Percentiles rank a stretch among this genome's conserved stretches.
These are phyloP conservation scores for Ceratopteris richardii DNA, from an alignment of 75 land plant genomes.

Conservation along the genomic window DNA sequence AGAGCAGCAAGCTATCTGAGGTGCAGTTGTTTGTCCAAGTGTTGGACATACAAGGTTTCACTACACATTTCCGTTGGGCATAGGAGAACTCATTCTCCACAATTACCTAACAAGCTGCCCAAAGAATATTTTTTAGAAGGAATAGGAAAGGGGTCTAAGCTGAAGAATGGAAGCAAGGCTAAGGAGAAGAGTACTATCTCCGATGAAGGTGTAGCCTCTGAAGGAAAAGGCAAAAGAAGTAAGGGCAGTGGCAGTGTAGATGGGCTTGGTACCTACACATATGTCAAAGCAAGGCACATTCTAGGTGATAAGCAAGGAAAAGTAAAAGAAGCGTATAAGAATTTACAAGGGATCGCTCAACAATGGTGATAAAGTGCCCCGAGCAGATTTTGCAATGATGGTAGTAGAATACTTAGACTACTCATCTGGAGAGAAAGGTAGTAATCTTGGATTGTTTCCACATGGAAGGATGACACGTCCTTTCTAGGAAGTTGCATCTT, in stretches of 20 bases:
- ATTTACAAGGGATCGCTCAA: constrained; percentile 77
- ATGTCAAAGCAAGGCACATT: constrained; percentile 90
- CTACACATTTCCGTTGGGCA: too few relatives aligned
- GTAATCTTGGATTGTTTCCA: constrained; percentile 99
- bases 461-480: constrained; percentile 99
- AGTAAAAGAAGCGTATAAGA: constrained; percentile 85
- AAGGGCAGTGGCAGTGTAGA: constrained; percentile 39
- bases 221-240: constrained; percentile 77
- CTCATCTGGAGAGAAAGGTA: constrained; percentile 98
- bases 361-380: constrained; percentile 91
- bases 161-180: constrained; percentile 36
- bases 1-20: too few relatives aligned
- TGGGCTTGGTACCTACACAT: constrained; percentile 93
- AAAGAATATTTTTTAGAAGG: background rate
- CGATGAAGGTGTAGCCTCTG: constrained; percentile 38
- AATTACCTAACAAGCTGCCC: too few relatives aligned
- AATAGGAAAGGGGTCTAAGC: constrained; percentile 64
- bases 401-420: constrained; percentile 96
- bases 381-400: constrained; percentile 87
- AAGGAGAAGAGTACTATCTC: constrained; percentile 63
- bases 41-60: too few relatives aligned
- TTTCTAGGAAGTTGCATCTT: constrained; percentile 97
- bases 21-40: too few relatives aligned
- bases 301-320: constrained; percentile 82
- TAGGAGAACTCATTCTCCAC: too few relatives aligned